phyloP scores from a whole-genome alignment of 176 grass and related monocot species.

The Juncus effusus region DNA sequence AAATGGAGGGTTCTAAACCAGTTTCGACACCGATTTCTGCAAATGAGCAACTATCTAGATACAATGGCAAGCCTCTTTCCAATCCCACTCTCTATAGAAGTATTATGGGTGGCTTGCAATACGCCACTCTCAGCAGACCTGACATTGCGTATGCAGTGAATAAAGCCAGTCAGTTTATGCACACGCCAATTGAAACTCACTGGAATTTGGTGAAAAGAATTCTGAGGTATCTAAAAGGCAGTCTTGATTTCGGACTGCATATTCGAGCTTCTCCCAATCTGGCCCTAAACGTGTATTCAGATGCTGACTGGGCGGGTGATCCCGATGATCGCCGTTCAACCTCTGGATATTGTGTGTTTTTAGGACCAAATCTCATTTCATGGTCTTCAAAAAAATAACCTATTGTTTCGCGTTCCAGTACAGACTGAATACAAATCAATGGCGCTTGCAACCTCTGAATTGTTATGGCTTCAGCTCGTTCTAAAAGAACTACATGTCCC shows the following conservation, averaged over 20 bases:
- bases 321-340: not conserved
- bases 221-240: not conserved
- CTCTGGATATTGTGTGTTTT: not conserved
- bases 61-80: too few species aligned
- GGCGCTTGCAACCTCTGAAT: not conserved
- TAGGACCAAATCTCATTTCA: not conserved
- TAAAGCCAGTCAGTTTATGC: not conserved
- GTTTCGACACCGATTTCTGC: too few species aligned
- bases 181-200: not conserved
- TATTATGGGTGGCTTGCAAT: not conserved
- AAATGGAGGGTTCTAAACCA: too few species aligned
- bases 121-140: not conserved
- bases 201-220: not conserved
- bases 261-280: not conserved
- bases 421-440: not conserved
- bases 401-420: not conserved
- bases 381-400: slow-evolving; percentile 10
- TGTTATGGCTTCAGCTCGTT: not conserved
- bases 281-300: too few species aligned
- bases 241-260: not conserved
- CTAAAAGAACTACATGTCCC: not conserved
- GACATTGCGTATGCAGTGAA: not conserved
- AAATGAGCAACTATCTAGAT: too few species aligned
- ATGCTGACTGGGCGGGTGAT: too few species aligned
- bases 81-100: too few species aligned